A percentile compares a stretch with the other conserved stretches of the same genome.
These are phyloP conservation scores for Euptelea pleiosperma DNA, from an alignment of 164 flowering plant species.

Conservation along the genomic window DNA sequence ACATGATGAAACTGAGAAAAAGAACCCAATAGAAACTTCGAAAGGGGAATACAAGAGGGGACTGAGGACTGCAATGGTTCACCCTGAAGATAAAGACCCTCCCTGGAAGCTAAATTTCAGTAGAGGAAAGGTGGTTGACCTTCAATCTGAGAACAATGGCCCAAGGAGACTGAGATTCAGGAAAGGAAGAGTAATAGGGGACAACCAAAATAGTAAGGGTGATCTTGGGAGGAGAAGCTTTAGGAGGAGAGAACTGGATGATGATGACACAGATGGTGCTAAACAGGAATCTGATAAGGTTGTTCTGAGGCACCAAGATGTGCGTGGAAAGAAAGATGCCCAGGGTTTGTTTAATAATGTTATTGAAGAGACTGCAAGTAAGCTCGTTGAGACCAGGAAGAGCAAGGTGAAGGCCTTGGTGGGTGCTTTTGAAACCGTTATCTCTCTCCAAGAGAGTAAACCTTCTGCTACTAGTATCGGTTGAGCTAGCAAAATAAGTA, in stretches of 20 bases:
- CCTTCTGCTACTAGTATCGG: constrained; percentile 7
- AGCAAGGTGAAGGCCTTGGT: constrained; percentile 75
- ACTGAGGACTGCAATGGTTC: constrained; percentile 19
- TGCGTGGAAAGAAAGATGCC: constrained; percentile 33
- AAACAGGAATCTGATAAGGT: constrained; percentile 28
- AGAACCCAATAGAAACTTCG: constrained; percentile 9
- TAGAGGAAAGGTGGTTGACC: constrained; percentile 45
- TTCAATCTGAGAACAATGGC: constrained; percentile 21
- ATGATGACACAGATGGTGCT: constrained; percentile 10
- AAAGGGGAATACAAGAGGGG: constrained; percentile 18
- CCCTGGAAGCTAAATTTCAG: constrained; percentile 37
- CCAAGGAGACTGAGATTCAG: constrained; percentile 54
- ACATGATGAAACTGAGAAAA: constrained; percentile 12
- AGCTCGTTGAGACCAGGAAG: constrained; percentile 46
- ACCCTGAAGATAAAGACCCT: constrained; percentile 12
- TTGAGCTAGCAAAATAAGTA: neutral
- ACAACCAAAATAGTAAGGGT: constrained; percentile 16
- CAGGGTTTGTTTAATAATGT: constrained; percentile 45
- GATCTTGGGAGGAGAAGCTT: constrained; percentile 18
- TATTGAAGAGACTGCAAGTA: constrained; percentile 64
- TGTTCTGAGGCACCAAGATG: constrained; percentile 39
- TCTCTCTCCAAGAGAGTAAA: constrained; percentile 48
- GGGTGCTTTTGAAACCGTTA: constrained; percentile 69
- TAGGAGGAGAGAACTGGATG: constrained; percentile 15
- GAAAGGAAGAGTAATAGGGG: constrained; percentile 29